These are phyloP conservation scores for Wallemia mellicola DNA, from an alignment of 1,284 basidiomycete species.

Conservation along the genomic window DNA sequence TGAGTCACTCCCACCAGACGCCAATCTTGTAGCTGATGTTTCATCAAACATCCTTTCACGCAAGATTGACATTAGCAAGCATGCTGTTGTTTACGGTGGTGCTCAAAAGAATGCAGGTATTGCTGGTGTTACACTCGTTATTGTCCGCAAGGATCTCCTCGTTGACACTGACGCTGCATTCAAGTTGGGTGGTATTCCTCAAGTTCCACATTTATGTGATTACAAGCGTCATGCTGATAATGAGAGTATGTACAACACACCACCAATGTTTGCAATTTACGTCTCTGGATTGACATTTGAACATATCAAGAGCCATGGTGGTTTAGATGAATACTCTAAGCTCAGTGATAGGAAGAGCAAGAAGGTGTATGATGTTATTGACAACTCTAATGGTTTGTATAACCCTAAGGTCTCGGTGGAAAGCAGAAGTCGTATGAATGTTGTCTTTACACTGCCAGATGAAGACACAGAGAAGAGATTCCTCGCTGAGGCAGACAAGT, in stretches of 20 bases:
- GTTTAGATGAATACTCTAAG: conserved; percentile 34
- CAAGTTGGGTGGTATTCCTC: conserved; percentile 34
- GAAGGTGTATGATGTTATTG: conserved; percentile 39
- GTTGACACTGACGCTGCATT: conserved; percentile 55
- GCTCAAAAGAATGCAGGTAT: conserved; percentile 99
- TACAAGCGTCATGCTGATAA: conserved; percentile 63
- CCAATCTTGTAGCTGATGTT: conserved; percentile 79
- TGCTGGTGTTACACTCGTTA: conserved; percentile 68
- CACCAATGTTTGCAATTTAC: conserved; percentile 75
- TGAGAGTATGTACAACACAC: conserved; percentile 76
- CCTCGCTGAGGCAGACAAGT: conserved; percentile 40
- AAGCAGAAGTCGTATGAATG: conserved; percentile 73
- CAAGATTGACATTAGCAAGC: conserved; percentile 60
- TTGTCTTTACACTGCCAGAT: conserved; percentile 45
- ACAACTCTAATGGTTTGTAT: conserved; percentile 34
- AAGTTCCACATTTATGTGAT: conserved; percentile 43
- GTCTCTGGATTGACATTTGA: conserved; percentile 60
- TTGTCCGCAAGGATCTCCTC: conserved; percentile 72
- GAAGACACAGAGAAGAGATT: conserved; percentile 38
- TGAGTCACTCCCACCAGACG: conserved; percentile 31
- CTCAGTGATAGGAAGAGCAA: conserved; percentile 39
- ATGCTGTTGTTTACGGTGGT: conserved; percentile 83
- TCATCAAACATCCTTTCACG: conserved; percentile 91
- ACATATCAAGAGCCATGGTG: conserved; percentile 35
- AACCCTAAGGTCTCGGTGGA: conserved; percentile 34